Evolutionary conservation across 2,329 filamentous ascomycete species (phyloP).

Genomic region (Pyricularia grisea): DNA sequence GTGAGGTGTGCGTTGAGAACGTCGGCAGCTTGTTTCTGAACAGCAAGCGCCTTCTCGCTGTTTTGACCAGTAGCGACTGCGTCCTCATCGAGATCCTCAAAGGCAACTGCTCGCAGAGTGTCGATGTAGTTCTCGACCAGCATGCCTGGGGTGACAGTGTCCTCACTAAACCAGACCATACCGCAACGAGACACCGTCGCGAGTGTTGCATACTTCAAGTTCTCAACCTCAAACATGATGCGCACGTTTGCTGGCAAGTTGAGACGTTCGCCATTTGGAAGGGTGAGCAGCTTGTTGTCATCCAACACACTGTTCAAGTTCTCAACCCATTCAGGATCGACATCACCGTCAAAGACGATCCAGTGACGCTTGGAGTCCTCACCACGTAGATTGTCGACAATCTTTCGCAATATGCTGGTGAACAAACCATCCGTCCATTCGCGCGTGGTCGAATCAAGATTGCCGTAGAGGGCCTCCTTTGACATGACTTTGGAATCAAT

Average conservation of each 20-base stretch:
- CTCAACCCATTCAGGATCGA: conserved; percentile 99
- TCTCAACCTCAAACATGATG: conserved; percentile 99
- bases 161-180: conserved; percentile 99
- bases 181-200: conserved; percentile 99
- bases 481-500: conserved; percentile 99
- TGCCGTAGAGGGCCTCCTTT: conserved; percentile 95
- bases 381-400: conserved; percentile 95
- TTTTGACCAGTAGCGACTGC: conserved; percentile 66
- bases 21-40: conserved; percentile 72
- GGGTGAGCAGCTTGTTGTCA: conserved; percentile 94
- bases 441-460: conserved; percentile 87
- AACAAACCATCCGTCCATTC: conserved; percentile 99
- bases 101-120: conserved; percentile 69
- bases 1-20: conserved; percentile 68
- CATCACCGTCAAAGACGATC: conserved; percentile 99
- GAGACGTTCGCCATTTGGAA: conserved; percentile 96
- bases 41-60: conserved; percentile 66
- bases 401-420: conserved; percentile 94
- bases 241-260: conserved; percentile 90
- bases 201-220: conserved; percentile 89
- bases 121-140: conserved; percentile 89
- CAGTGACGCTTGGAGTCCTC: conserved; percentile 96
- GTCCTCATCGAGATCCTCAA: conserved; percentile 95
- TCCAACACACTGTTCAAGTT: conserved; percentile 99
- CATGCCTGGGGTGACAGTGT: conserved; percentile 88